These are phyloP conservation scores for Solanum arcanum DNA, from an alignment of 257 asterid species.

Conservation along the genomic window DNA sequence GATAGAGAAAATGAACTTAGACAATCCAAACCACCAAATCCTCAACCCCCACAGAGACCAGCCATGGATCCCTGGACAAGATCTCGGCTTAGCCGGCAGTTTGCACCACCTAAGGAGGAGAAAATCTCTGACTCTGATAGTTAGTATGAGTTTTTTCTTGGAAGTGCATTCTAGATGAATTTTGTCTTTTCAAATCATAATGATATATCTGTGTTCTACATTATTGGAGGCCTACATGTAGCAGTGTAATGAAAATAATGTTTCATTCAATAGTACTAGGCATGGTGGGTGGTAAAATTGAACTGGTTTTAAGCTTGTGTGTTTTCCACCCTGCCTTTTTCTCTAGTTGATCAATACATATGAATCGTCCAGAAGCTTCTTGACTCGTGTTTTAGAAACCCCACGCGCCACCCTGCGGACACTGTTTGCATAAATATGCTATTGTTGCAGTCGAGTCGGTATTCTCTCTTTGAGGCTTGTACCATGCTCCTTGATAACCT, in stretches of 20 bases:
- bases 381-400: not conserved
- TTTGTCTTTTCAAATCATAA: not conserved
- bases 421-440: not conserved
- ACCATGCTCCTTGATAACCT: not conserved
- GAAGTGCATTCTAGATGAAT: not conserved
- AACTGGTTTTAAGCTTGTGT: not conserved
- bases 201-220: not conserved
- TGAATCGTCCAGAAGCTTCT: not conserved
- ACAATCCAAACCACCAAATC: constrained; percentile 75
- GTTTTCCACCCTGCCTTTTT: not conserved
- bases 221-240: not conserved
- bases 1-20: constrained; percentile 92
- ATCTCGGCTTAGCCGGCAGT: constrained; percentile 79
- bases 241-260: not conserved
- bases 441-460: not conserved
- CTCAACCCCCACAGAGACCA: constrained; percentile 60
- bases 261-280: not conserved
- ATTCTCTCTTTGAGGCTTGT: not conserved
- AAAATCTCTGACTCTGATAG: constrained; percentile 35
- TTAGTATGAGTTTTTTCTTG: constrained; percentile 4
- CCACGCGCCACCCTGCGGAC: not conserved
- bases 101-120: constrained; percentile 78
- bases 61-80: constrained; percentile 90
- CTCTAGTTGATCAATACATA: not conserved
- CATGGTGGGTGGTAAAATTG: not conserved